phyloP scores from a whole-genome alignment of 1,284 basidiomycete genomes.

The Laetiporus sulphureus region DNA sequence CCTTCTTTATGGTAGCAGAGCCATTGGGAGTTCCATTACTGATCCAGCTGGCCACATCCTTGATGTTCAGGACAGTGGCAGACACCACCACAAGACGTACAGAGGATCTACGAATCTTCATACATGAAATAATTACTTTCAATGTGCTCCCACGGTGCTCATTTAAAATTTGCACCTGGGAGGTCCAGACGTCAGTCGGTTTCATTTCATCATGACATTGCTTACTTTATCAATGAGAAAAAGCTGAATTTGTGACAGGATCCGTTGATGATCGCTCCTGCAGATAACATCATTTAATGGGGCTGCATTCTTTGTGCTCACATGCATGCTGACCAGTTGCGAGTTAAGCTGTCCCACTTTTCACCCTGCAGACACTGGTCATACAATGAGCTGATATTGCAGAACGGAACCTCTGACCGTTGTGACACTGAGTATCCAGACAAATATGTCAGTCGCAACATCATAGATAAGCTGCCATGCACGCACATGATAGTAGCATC shows the following conservation, averaged over 20 bases:
- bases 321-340: constrained; percentile 64
- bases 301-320: no score
- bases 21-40: constrained; percentile 39
- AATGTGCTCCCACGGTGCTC: constrained; percentile 87
- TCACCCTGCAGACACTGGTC: constrained; percentile 56
- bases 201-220: no score
- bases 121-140: constrained; percentile 91
- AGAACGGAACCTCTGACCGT: constrained; percentile 41
- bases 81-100: constrained; percentile 87
- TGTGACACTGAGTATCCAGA: constrained; percentile 47
- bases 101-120: constrained; percentile 66
- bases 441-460: neutral
- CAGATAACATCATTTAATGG: no score
- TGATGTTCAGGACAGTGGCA: constrained; percentile 91
- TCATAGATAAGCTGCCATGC: neutral
- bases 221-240: constrained; percentile 89
- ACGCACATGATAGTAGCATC: constrained; percentile 71
- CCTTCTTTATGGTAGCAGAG: constrained; percentile 70
- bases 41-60: constrained; percentile 89
- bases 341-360: constrained; percentile 90
- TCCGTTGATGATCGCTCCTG: constrained; percentile 60
- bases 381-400: neutral
- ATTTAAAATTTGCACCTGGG: constrained; percentile 86
- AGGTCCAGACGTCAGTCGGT: no score
- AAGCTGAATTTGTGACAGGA: constrained; percentile 65